Evolutionary conservation across 2,329 filamentous ascomycete species (phyloP).

Genomic region (Leptographium flavum): DNA sequence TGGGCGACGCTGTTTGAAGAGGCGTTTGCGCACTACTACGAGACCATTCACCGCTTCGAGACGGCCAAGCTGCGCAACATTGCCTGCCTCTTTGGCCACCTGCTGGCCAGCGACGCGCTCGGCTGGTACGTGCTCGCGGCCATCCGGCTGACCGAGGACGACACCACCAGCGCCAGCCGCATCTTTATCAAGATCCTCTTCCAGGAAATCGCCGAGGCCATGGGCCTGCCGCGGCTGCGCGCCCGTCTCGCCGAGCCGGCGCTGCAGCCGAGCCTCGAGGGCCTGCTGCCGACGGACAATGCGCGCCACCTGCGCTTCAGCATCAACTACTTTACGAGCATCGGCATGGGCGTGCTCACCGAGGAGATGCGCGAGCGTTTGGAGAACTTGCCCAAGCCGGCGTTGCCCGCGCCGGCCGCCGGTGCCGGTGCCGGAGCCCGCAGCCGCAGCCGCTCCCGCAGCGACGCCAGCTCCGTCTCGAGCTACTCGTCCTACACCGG

Average conservation of each 20-base stretch:
- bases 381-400: slow-evolving; percentile 78
- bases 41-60: slow-evolving; percentile 93
- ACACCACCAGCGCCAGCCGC: slow-evolving; percentile 89
- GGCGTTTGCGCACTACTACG: slow-evolving; percentile 84
- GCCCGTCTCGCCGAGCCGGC: slow-evolving; percentile 56
- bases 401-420: slow-evolving; percentile 51
- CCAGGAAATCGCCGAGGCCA: slow-evolving; percentile 75
- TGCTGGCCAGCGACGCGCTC: slow-evolving; percentile 76
- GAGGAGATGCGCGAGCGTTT: slow-evolving; percentile 89
- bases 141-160: slow-evolving; percentile 87
- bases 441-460: slow-evolving; percentile 2
- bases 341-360: slow-evolving; percentile 87
- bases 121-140: slow-evolving; percentile 81
- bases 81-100: slow-evolving; percentile 84
- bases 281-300: slow-evolving; percentile 79
- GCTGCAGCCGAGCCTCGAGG: slow-evolving; percentile 63
- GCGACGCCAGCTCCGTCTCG: slow-evolving; percentile 58
- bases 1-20: slow-evolving; percentile 91
- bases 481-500: slow-evolving; percentile 65
- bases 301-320: slow-evolving; percentile 86
- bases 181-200: slow-evolving; percentile 99
- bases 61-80: slow-evolving; percentile 93
- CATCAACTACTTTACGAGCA: slow-evolving; percentile 98
- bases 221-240: slow-evolving; percentile 70
- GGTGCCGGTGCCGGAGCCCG: slow-evolving; percentile 17